These are phyloP conservation scores for Wickerhamiella kazuoi DNA, from an alignment of 805 yeast species.

Conservation along the genomic window DNA sequence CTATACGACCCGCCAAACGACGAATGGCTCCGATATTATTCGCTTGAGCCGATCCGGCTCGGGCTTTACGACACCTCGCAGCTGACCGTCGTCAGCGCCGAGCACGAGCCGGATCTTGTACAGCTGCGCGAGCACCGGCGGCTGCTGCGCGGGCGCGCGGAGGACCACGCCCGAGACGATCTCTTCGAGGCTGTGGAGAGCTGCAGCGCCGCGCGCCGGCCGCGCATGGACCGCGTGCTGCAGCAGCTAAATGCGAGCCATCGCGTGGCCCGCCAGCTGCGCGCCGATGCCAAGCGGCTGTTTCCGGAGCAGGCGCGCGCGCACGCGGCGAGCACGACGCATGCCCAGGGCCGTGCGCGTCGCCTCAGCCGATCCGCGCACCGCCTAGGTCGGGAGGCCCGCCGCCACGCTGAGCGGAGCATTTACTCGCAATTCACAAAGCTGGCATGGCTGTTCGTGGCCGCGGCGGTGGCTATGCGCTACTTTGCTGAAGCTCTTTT, in stretches of 20 bases:
- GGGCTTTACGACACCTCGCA: conserved; percentile 23
- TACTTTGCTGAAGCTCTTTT: not conserved
- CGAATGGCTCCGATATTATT: conserved; percentile 54
- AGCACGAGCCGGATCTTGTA: conserved; percentile 7
- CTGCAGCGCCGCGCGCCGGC: not conserved
- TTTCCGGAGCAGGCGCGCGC: conserved; percentile 12
- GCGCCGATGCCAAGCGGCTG: conserved; percentile 13
- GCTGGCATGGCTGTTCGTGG: not conserved
- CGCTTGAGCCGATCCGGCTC: conserved; percentile 54
- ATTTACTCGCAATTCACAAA: not conserved
- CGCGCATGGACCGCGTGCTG: conserved; percentile 13
- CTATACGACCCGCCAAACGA: conserved; percentile 59
- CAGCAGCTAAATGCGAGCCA: conserved; percentile 22
- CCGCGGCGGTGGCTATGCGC: not conserved
- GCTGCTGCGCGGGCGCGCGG: conserved; percentile 2
- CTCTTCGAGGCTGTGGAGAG: not conserved
- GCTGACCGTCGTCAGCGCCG: conserved; percentile 3
- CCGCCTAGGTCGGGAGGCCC: conserved; percentile 2
- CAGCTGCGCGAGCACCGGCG: not conserved
- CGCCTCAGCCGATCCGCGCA: conserved; percentile 14
- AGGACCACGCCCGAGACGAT: not conserved
- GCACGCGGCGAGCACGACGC: not conserved
- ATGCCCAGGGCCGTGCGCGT: conserved; percentile 4
- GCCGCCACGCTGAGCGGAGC: conserved; percentile 1
- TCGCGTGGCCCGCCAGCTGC: conserved; percentile 19